These are phyloP conservation scores for Ilyonectria sp. DNA, from an alignment of 2,329 filamentous ascomycete species.

Conservation along the genomic window DNA sequence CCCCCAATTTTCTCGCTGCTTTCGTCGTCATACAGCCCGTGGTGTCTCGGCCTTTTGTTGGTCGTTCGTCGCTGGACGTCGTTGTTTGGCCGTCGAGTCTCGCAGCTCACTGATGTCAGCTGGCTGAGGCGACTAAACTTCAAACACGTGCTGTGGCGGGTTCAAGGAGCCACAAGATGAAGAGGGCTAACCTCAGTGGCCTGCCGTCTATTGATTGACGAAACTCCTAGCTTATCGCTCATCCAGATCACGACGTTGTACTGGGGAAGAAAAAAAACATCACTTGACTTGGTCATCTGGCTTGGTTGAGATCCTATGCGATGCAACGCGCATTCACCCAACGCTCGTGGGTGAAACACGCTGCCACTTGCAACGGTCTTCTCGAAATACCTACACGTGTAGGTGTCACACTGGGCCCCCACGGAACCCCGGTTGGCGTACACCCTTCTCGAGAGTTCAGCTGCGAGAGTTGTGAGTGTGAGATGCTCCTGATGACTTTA, in stretches of 20 bases:
- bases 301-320: slow-evolving; percentile 16
- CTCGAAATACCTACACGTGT: slow-evolving; percentile 18
- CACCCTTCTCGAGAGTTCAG: not conserved
- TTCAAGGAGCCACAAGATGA: not conserved
- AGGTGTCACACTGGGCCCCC: slow-evolving; percentile 21
- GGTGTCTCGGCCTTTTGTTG: not conserved
- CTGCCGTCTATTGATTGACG: too few relatives aligned
- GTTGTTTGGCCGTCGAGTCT: slow-evolving; percentile 7
- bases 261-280: not conserved
- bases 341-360: slow-evolving; percentile 12
- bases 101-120: slow-evolving; percentile 15
- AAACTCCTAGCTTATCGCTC: not conserved
- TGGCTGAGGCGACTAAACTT: not conserved
- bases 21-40: slow-evolving; percentile 1
- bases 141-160: not conserved
- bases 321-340: slow-evolving; percentile 12
- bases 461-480: not conserved
- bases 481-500: slow-evolving; percentile 7
- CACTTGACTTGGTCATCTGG: slow-evolving; percentile 25
- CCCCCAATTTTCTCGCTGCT: not conserved
- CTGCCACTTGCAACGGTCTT: not conserved
- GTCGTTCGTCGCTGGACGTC: too few relatives aligned
- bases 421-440: slow-evolving; percentile 6
- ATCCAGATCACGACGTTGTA: not conserved
- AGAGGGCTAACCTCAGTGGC: not conserved